Conservation (phyloP, 495 filamentous ascomycete species). For the Trichoderma reesei region DNA sequence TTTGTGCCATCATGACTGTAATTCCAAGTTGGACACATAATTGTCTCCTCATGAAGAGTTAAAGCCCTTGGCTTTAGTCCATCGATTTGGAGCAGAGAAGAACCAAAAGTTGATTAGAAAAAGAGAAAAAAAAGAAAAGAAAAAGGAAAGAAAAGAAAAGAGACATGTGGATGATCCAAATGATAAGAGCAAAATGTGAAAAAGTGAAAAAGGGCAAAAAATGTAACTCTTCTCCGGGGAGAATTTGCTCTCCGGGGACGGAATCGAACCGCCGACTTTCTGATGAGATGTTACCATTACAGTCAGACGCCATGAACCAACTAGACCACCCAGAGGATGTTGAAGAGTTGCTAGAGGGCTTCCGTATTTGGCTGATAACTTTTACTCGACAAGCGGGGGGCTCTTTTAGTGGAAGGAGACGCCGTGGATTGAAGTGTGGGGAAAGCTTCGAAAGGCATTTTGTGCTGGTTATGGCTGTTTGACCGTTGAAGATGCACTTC, state of each 20-base stretch:
- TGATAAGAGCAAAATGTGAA: not conserved
- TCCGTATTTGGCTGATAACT: not conserved
- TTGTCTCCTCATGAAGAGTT: no score
- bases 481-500: no score
- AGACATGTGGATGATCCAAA: not conserved
- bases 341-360: not conserved
- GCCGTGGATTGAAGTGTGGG: not conserved
- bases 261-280: conserved; percentile 6
- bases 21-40: no score
- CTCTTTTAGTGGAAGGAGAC: not conserved
- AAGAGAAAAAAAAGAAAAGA: not conserved
- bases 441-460: not conserved
- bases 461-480: no score
- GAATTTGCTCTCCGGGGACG: conserved; percentile 6
- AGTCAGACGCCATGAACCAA: conserved; percentile 6
- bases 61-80: no score
- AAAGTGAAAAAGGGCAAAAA: not conserved
- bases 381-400: not conserved
- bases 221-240: conserved; percentile 5
- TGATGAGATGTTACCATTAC: conserved; percentile 6
- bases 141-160: not conserved
- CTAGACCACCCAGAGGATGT: conserved; percentile 8
- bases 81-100: not conserved
- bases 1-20: no score
- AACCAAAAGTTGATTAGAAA: not conserved